Evolutionary conservation across 106 monocot genomes (phyloP).

Genomic region (Iris macrosiphon): DNA sequence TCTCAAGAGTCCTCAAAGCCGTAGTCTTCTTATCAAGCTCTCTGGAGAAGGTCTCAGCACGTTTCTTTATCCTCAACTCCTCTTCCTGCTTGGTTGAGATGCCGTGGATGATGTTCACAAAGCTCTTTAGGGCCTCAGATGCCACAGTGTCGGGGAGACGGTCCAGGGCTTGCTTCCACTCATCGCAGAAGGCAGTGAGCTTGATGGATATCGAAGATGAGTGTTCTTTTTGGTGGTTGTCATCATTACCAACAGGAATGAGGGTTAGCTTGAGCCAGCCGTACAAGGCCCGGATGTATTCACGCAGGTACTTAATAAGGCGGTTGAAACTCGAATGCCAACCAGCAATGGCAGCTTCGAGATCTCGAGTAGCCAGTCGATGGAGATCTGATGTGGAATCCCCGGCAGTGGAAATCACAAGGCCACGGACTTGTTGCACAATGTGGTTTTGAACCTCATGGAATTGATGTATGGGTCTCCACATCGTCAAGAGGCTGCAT

Average conservation of each 20-base stretch:
- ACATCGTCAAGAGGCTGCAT: conserved; percentile 73
- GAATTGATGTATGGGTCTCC: conserved; percentile 79
- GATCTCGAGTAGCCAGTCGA: conserved; percentile 73
- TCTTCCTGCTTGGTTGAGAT: conserved; percentile 75
- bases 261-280: conserved; percentile 84
- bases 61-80: conserved; percentile 72
- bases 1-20: conserved; percentile 64
- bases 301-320: conserved; percentile 72
- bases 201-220: conserved; percentile 50
- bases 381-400: conserved; percentile 76
- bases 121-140: conserved; percentile 84
- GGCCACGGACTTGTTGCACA: conserved; percentile 90
- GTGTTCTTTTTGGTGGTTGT: conserved; percentile 30
- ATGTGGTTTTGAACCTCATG: conserved; percentile 81
- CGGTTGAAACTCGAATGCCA: conserved; percentile 90
- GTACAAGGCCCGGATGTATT: conserved; percentile 57
- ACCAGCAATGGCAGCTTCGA: conserved; percentile 59
- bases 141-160: conserved; percentile 87
- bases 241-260: conserved; percentile 36
- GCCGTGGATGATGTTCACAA: conserved; percentile 62
- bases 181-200: conserved; percentile 76
- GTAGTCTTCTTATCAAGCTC: conserved; percentile 86
- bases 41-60: conserved; percentile 48
- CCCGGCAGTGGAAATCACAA: conserved; percentile 31
- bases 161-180: conserved; percentile 90